phyloP scores from a whole-genome alignment of 371 early-diverging fungal genomes.

The Batkoa obscura region DNA sequence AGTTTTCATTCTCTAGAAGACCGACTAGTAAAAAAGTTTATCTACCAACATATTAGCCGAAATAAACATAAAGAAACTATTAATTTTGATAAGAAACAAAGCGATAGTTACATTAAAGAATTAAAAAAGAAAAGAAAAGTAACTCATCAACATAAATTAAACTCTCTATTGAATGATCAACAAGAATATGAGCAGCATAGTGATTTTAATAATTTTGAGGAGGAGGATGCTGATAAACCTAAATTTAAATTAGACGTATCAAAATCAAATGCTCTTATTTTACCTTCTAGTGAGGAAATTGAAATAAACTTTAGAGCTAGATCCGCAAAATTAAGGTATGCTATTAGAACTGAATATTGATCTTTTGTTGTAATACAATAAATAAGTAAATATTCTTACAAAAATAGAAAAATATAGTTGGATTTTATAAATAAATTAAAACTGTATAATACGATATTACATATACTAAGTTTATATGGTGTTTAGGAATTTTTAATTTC shows the following conservation, averaged over 20 bases:
- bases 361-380: too few species aligned
- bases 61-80: too few species aligned
- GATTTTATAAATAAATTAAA: too few species aligned
- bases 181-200: neutral
- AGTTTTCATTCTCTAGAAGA: conserved; percentile 64
- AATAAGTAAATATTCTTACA: too few species aligned
- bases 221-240: neutral
- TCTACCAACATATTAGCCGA: too few species aligned
- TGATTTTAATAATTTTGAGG: neutral
- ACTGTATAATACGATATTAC: too few species aligned
- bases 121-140: neutral
- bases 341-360: conserved; percentile 21
- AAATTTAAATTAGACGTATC: conserved; percentile 2
- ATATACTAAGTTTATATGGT: too few species aligned
- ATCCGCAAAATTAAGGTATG: conserved; percentile 36
- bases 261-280: conserved; percentile 18
- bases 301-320: conserved; percentile 31
- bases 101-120: neutral
- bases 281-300: conserved; percentile 25
- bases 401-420: too few species aligned
- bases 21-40: conserved; percentile 36
- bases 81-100: neutral
- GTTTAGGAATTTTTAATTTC: too few species aligned
- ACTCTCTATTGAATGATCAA: neutral
- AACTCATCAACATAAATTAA: neutral